Base-by-base conservation (phyloP, 2,329 filamentous ascomycete genomes). In the Triangularia verruculosa region DNA sequence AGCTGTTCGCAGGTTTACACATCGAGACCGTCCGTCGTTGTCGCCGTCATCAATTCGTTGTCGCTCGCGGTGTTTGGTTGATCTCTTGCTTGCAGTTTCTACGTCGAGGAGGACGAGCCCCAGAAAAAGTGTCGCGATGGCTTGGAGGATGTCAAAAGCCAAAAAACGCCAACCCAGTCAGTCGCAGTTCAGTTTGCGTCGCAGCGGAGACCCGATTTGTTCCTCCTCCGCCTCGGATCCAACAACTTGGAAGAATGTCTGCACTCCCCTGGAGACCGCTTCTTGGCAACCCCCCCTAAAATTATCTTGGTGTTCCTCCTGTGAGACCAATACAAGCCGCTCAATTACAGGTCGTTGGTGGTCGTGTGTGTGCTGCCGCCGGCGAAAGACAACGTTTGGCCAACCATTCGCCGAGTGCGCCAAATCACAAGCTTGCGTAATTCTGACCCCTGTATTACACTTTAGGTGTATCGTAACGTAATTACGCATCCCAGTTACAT, bases 1-100 rank as follows among this genome's bases (percentile, higher is more conserved):
- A 70, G 72, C 69, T 64, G 63, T 66, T 64, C 47, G 51, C 47
- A 63, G 67, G 64, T 60, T 66, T 64, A 67, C 67, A 70, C 73
- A 74, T 74, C 55, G 61, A 65, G 63, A 63, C 34, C 61, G 61
- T 62, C 60, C 52, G 59, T 47, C 17, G 30, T 43, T 27, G 61
- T 52, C 57, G 57, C 59, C 60, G 58, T 62, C 64, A 66, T 60
- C 63, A 62, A 61, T 64, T 65, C 62, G 59, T 59, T 39, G 24
- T 47, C 39, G 39, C 47, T 55, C n/a, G 39, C n/a, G 2, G 39
- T 47, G n/a, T 20, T 47, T 47, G 4, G 39, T 20, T 17, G 39
- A 28, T 47, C 5, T 47, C n/a, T 47, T 28, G 27, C 9, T 28
- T 28, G 27, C 27, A 5, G 7, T 47, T 12, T 12, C 4, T 43